Evolutionary conservation across 1,284 basidiomycete species (phyloP), one percentile per base, ranked within the genome.

Genomic region (Sphaerobolus stellatus): DNA sequence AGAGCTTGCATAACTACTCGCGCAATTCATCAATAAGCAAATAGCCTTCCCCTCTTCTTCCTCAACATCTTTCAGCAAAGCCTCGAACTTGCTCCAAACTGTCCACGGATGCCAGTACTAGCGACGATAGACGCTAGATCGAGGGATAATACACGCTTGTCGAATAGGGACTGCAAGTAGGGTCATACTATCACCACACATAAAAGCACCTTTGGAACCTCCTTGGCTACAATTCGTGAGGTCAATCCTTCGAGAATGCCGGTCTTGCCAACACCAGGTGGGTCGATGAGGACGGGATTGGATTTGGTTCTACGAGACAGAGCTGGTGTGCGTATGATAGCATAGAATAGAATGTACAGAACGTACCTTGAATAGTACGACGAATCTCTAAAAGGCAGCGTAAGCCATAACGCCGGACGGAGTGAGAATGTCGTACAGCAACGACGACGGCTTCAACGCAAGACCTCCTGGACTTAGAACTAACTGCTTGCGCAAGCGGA

Each of bases 21-120:
- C 86, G 93, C 47, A 96, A 83, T 81, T 96, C 94, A 65, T 96
- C 93, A 56, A 95, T 93, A 69, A 95, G 65, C 88, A 88, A 43
- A 94, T 94, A 6, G 75, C 68, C 14, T 74, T 53, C n/a, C 84
- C 81, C 5, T 78, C 84, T 72, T 90, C 85, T 13, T 87, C 90
- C 64, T 95, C 91, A 57, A 97, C 94, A 65, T 97, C 94, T 40
- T 82, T 81, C 27, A 96, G 76, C 5, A 95, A 74, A 0, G 83
- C 84, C 68, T 93, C 94, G 79, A 96, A 94, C 63, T 93, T 93
- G 67, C 92, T 91, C 97, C 94, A 57, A 96, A 96, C 58, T 92
- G 86, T 2, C 94, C 94, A 29, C 93, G 83, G 45, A 95, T 87
- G 0, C 90, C 92, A 0, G 93, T 91, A 3, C 93, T 92, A 13